Evolutionary conservation across 2,329 filamentous ascomycete species (phyloP), one percentile per base, ranked within the genome.

Genomic region (Penicillium sp.): DNA sequence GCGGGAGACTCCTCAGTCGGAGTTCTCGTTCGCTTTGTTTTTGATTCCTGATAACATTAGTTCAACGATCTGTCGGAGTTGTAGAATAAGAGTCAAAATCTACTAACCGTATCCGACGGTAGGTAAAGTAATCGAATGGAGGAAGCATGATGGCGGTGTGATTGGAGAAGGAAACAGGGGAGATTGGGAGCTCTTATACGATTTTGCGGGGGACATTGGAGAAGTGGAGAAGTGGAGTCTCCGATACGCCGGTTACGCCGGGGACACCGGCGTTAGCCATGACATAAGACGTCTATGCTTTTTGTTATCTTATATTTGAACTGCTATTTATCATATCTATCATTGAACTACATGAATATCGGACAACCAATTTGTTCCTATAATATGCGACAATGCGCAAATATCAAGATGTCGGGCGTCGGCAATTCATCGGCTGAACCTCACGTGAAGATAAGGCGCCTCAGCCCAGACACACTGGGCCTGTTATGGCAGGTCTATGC

Each of bases 11-110:
- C 34, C 81, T 79, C 62, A 97, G 89, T 48, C 89, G 85, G 46
- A 81, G 76, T 14, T 80, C 77, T 38, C 93, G 87, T 71, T 96
- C 85, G 57, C 84, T 75, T 75, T 94, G 89, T 78, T 97, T 97
- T 71, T 84, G 82, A 64, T 84, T 80, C 76, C 91, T 96, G 67
- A 46, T 10, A 49, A 23, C 50, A 19, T 51, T 16, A 56, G 55
- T 19, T 14, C 30, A 13, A 1, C 9, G 6, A 23, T 3, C 4
- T 6, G 4, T 18, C 4, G 3, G n/a, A 11, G 13, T 8, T 8
- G 14, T 16, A 27, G 2, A 29, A 6, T n/a, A 10, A 23, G 3
- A 34, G 5, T 14, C 3, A 23, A 23, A 5, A 23, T 23, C 23
- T 23, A 48, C 81, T 70, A 77, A 91, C 89, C 88, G 89, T 71